These are phyloP conservation scores for Petunia secreta DNA, from an alignment of 257 asterid genomes.

Conservation along the genomic window DNA sequence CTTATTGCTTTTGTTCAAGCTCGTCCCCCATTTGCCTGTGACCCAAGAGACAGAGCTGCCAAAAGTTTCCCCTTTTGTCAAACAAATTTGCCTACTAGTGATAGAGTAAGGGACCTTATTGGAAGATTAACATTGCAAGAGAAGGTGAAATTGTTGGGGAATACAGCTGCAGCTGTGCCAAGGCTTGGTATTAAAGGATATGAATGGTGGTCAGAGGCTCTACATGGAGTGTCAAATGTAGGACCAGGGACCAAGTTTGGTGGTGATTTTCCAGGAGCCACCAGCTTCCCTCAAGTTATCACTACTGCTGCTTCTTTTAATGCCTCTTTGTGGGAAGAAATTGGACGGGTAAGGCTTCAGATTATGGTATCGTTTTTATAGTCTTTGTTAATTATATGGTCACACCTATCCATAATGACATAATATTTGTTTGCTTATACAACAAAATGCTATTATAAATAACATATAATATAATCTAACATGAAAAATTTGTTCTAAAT, in stretches of 20 bases:
- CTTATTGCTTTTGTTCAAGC: conserved; percentile 20
- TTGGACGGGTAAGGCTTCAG: conserved; percentile 62
- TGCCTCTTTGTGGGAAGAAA: conserved; percentile 75
- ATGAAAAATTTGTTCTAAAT: too few relatives aligned
- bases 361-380: too few relatives aligned
- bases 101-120: conserved; percentile 68
- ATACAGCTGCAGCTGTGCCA: conserved; percentile 65
- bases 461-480: too few relatives aligned
- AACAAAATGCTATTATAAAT: too few relatives aligned
- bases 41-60: conserved; percentile 41
- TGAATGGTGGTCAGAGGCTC: conserved; percentile 98
- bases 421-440: too few relatives aligned
- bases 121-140: conserved; percentile 73
- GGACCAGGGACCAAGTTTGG: conserved; percentile 84
- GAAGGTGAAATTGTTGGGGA: conserved; percentile 63
- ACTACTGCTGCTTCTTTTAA: conserved; percentile 87
- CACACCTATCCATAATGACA: too few relatives aligned
- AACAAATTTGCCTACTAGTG: conserved; percentile 37
- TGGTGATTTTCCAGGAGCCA: conserved; percentile 77
- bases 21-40: conserved; percentile 75
- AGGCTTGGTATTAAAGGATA: conserved; percentile 71
- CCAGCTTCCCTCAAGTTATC: conserved; percentile 92
- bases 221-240: conserved; percentile 80
- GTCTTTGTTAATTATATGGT: too few relatives aligned
- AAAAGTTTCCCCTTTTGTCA: conserved; percentile 56